Evolutionary conservation across 2,329 filamentous ascomycete species (phyloP).

Genomic region (Pyrenophora teres): DNA sequence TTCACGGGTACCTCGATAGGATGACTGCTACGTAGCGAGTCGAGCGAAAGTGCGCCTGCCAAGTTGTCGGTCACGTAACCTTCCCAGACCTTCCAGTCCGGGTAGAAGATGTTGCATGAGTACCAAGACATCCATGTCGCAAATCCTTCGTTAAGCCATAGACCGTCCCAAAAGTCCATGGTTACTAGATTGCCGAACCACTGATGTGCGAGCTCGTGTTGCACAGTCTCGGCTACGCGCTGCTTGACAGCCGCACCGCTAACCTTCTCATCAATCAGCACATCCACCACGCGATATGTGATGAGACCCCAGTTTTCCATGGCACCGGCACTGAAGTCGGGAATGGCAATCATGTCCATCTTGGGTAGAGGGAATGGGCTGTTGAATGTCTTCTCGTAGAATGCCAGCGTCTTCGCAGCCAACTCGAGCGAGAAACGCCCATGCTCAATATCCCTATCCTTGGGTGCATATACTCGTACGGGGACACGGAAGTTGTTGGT

Average conservation of each 20-base stretch:
- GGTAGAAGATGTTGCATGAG: conserved; percentile 92
- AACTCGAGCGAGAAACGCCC: conserved; percentile 89
- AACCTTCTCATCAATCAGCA: conserved; percentile 89
- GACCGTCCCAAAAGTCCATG: conserved; percentile 98
- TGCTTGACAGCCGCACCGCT: conserved; percentile 89
- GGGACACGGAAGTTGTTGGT: conserved; percentile 89
- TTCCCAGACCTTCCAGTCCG: conserved; percentile 98
- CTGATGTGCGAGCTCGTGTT: conserved; percentile 95
- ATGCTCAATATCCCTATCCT: conserved; percentile 86
- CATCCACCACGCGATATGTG: conserved; percentile 89
- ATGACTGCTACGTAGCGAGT: conserved; percentile 91
- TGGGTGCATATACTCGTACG: conserved; percentile 90
- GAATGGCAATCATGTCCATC: conserved; percentile 96
- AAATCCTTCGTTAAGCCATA: conserved; percentile 95
- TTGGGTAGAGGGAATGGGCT: conserved; percentile 86
- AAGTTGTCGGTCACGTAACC: conserved; percentile 92
- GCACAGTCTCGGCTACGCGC: conserved; percentile 90
- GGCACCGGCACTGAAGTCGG: conserved; percentile 91
- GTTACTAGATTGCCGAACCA: conserved; percentile 98
- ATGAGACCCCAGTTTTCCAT: conserved; percentile 99
- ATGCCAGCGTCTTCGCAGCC: conserved; percentile 84
- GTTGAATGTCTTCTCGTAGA: conserved; percentile 94
- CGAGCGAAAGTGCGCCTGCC: conserved; percentile 82
- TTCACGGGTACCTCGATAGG: conserved; percentile 97
- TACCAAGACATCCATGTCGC: conserved; percentile 95